Evolutionary conservation across 441 rosid species (phyloP), one percentile per base, ranked within the genome.

Genomic region (Populus tomentosa): DNA sequence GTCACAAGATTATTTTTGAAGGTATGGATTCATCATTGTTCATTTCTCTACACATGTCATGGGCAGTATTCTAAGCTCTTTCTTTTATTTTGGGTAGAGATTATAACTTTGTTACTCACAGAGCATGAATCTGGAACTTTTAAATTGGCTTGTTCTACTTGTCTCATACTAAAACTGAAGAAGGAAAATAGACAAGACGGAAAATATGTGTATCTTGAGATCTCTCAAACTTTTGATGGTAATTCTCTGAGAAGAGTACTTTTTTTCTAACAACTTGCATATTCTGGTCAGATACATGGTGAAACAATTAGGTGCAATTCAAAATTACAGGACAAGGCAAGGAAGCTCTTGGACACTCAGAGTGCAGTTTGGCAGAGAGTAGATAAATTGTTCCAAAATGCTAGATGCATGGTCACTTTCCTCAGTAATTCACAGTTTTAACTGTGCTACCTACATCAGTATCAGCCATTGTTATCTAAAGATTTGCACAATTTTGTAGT

Each of bases 361-460:
- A 77, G 90, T 68, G 82, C 80, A 46, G 93, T 90, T 10, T 94
- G 99, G 99, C 90, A 94, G 84, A 83, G 87, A 82, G 85, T 94
- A 73, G 99, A 97, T 75, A 91, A 87, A 77, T 77, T 93, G 81
- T 97, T 93, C 79, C 99, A 97, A 82, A 88, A 89, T 79, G 77
- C 95, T 38, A 91, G 98, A 88, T 94, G 98, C 89, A 81, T 97
- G 86, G 88, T 96, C 67, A 88, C 94, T 66, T 96, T 96, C 88
- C 95, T 96, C 71, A 90, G 97, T 85, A 91, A 91, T 79, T 93
- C 98, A 63, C 98, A 94, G 79, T 90, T 96, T 84, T 94, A 80
- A 80, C 20, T 62, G 10, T 35, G 5, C 62, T 53, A 1, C 59
- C 59, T 10, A 0, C 46, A 10, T 1, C 59, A 50, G n/a, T 50